Evolutionary conservation across 2,329 filamentous ascomycete genomes (phyloP).

Genomic region (Dendrostoma leiphaemia): DNA sequence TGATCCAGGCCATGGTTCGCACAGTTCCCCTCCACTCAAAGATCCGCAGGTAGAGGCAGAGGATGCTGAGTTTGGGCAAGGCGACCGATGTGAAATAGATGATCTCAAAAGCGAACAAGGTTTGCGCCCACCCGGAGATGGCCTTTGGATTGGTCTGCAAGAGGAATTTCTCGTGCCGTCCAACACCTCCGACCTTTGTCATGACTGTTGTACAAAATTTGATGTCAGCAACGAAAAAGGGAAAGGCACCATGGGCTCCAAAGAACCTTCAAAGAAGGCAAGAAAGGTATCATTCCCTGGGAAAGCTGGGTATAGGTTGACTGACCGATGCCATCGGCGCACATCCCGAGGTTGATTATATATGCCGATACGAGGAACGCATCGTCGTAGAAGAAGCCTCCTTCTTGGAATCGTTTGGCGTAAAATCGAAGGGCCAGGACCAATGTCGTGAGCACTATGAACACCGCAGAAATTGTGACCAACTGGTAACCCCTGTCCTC

Average conservation of each 20-base stretch:
- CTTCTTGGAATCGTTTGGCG: constrained; percentile 20
- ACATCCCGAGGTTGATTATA: constrained; percentile 23
- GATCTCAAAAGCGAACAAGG: constrained; percentile 27
- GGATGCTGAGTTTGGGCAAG: constrained; percentile 29
- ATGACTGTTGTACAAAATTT: constrained; percentile 18
- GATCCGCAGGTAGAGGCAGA: constrained; percentile 29
- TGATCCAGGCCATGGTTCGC: constrained; percentile 18
- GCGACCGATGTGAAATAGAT: constrained; percentile 28
- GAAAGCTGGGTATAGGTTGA: too few species aligned
- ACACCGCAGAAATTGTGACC: constrained; percentile 23
- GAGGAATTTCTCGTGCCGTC: constrained; percentile 22
- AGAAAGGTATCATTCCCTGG: too few species aligned
- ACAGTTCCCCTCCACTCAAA: constrained; percentile 26
- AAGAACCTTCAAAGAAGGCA: too few species aligned
- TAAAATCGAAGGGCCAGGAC: constrained; percentile 20
- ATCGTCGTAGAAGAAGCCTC: constrained; percentile 20
- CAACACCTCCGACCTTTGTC: constrained; percentile 25
- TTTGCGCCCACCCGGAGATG: constrained; percentile 24
- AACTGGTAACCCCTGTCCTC: constrained; percentile 8
- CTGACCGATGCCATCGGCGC: constrained; percentile 22
- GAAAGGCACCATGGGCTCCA: too few species aligned
- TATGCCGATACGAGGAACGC: constrained; percentile 21
- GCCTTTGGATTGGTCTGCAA: constrained; percentile 18
- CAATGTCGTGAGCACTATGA: constrained; percentile 19
- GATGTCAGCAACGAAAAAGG: not conserved